phyloP scores from a whole-genome alignment of 2,329 filamentous ascomycete genomes.

The Colletotrichum camelliae region DNA sequence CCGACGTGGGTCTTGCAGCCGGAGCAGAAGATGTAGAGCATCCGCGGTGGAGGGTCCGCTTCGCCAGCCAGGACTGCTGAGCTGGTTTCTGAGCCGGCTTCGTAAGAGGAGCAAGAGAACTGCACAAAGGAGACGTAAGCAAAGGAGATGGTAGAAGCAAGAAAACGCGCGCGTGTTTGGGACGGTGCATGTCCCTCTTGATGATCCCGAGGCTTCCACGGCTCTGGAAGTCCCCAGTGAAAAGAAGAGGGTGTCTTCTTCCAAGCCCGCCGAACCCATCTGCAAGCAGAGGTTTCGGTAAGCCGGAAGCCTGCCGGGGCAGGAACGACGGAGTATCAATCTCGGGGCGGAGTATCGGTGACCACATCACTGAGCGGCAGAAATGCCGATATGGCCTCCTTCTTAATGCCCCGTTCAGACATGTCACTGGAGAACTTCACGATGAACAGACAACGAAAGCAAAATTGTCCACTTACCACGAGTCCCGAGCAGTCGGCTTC shows the following conservation, averaged over 20 bases:
- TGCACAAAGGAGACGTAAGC: constrained; percentile 25
- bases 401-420: constrained; percentile 54
- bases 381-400: constrained; percentile 60
- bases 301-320: background rate
- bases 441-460: constrained; percentile 13
- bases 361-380: constrained; percentile 57
- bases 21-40: constrained; percentile 49
- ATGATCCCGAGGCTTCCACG: constrained; percentile 54
- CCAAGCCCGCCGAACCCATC: constrained; percentile 46
- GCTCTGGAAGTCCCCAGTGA: constrained; percentile 55
- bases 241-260: constrained; percentile 41
- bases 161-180: constrained; percentile 26
- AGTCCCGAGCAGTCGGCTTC: constrained; percentile 65
- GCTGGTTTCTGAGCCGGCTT: constrained; percentile 33
- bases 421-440: background rate
- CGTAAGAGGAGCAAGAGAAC: constrained; percentile 41
- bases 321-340: constrained; percentile 44
- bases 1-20: constrained; percentile 53
- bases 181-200: constrained; percentile 49
- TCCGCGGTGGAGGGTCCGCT: constrained; percentile 24
- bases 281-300: constrained; percentile 9
- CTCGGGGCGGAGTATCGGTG: constrained; percentile 75
- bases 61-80: constrained; percentile 30
- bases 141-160: background rate
- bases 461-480: constrained; percentile 36